A percentile compares a stretch with the other conserved stretches of the same genome.
Evolutionary conservation across 116 monocot species (phyloP).

Genomic region (Cymodocea nodosa): DNA sequence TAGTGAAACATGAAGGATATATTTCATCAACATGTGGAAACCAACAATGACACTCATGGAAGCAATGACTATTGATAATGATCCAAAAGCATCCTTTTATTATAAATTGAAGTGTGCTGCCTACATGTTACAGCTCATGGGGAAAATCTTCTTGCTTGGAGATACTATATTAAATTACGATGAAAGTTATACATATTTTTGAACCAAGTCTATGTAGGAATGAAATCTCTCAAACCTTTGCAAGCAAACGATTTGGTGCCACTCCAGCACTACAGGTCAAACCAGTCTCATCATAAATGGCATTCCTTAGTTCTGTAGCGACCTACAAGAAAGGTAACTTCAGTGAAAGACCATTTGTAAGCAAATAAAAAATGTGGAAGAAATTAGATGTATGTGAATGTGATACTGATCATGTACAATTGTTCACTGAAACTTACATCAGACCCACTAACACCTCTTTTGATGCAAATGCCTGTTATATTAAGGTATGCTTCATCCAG

Average conservation of each 20-base stretch:
- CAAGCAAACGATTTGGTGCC: constrained; percentile 92
- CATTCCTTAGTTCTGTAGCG: constrained; percentile 60
- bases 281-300: constrained; percentile 81
- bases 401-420: background rate
- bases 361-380: background rate
- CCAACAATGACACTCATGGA: too few relatives aligned
- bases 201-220: background rate
- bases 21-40: too few relatives aligned
- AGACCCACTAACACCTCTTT: constrained; percentile 44
- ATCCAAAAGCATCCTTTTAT: too few relatives aligned
- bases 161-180: too few relatives aligned
- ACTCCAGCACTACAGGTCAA: constrained; percentile 95
- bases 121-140: too few relatives aligned
- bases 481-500: constrained; percentile 95
- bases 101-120: too few relatives aligned
- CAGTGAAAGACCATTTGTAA: background rate
- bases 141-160: too few relatives aligned
- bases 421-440: constrained; percentile 45
- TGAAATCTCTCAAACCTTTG: constrained; percentile 43
- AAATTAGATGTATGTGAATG: background rate
- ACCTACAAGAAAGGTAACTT: constrained; percentile 26
- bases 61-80: too few relatives aligned
- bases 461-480: constrained; percentile 59
- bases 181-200: too few relatives aligned
- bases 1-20: too few relatives aligned